Evolutionary conservation across 2,329 filamentous ascomycete species (phyloP).

Genomic region (Diaporthe ampelina): DNA sequence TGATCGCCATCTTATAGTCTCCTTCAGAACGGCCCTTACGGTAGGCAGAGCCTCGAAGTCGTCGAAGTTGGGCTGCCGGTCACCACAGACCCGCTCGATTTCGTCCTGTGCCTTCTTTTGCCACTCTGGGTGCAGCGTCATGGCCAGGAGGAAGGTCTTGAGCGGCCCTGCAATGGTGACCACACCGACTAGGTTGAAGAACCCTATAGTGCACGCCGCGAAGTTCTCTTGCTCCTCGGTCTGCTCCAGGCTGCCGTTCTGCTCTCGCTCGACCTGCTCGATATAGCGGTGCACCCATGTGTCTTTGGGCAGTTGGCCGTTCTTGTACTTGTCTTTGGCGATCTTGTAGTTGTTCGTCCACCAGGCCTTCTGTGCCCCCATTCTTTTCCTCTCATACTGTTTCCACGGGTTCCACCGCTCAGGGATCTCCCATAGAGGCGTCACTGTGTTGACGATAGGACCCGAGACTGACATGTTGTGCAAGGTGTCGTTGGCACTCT

Average conservation of each 20-base stretch:
- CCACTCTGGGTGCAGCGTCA: constrained; percentile 67
- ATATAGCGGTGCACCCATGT: constrained; percentile 66
- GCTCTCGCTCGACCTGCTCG: constrained; percentile 56
- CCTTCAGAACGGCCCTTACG: constrained; percentile 69
- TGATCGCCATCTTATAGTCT: constrained; percentile 71
- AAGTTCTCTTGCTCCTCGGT: constrained; percentile 59
- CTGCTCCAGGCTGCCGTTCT: constrained; percentile 58
- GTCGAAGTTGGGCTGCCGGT: constrained; percentile 64
- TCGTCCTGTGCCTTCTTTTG: constrained; percentile 68
- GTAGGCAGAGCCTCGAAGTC: constrained; percentile 66
- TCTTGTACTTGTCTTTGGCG: constrained; percentile 57
- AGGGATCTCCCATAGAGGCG: constrained; percentile 62
- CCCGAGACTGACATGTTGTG: constrained; percentile 67
- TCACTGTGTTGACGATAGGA: constrained; percentile 63
- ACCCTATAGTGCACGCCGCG: constrained; percentile 65
- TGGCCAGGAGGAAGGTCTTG: constrained; percentile 66
- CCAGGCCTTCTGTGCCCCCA: constrained; percentile 60
- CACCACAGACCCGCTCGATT: constrained; percentile 68
- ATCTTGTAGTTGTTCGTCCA: constrained; percentile 59
- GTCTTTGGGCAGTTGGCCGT: constrained; percentile 57
- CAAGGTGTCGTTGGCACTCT: constrained; percentile 61
- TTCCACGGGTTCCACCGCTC: constrained; percentile 63
- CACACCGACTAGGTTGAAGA: constrained; percentile 65
- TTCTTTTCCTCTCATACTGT: constrained; percentile 59
- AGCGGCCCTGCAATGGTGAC: constrained; percentile 64